Conservation (phyloP, 169 alveolate genomes). For the Cryptosporidium parvum region DNA sequence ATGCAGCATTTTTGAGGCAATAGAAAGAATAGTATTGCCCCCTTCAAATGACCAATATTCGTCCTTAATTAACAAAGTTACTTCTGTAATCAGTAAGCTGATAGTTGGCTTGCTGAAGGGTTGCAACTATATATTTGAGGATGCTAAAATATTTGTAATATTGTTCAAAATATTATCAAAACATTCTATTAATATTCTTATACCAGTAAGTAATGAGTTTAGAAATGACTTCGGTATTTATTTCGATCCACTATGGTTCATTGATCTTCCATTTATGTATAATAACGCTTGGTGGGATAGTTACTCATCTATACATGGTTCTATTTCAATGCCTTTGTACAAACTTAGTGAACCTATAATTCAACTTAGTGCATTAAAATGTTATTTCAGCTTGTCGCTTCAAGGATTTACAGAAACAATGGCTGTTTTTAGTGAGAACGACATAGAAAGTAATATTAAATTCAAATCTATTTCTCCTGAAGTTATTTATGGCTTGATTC, state of each 20-base stretch:
- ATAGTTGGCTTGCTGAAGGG: background rate
- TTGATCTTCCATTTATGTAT: constrained; percentile 26
- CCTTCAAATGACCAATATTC: background rate
- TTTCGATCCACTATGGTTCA: constrained; percentile 39
- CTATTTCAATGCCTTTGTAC: constrained; percentile 37
- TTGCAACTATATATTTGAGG: background rate
- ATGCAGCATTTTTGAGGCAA: constrained; percentile 13
- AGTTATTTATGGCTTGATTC: constrained; percentile 15
- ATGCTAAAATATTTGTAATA: background rate
- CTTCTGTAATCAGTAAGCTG: background rate
- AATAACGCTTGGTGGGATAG: constrained; percentile 50
- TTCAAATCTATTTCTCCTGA: constrained; percentile 29
- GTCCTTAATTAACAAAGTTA: background rate
- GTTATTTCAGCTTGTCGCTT: constrained; percentile 41
- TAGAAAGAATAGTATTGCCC: constrained; percentile 22
- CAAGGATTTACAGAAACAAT: constrained; percentile 50
- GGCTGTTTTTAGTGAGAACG: background rate
- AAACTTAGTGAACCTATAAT: background rate
- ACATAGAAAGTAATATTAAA: background rate
- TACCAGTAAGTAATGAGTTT: background rate
- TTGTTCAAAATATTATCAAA: constrained; percentile 39
- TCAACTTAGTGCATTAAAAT: constrained; percentile 30
- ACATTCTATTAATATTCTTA: constrained; percentile 12
- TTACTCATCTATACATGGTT: constrained; percentile 33
- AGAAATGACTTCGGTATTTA: constrained; percentile 17